These are phyloP conservation scores for Cenococcum geophilum DNA, from an alignment of 495 filamentous ascomycete species.

Conservation along the genomic window DNA sequence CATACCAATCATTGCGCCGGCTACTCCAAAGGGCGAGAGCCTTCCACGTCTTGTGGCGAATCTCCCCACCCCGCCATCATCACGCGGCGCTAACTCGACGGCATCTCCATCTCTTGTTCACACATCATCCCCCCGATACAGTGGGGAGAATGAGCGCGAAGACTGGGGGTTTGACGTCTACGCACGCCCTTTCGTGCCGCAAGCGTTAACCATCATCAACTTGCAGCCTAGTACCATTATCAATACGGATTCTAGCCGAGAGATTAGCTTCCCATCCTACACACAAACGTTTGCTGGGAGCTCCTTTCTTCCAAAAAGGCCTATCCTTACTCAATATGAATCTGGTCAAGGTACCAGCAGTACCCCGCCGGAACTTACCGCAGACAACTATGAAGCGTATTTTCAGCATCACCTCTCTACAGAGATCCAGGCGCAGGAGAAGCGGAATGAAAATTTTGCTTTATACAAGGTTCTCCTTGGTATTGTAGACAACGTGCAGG, in stretches of 20 bases:
- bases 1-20: not conserved
- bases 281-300: slow-evolving; percentile 24
- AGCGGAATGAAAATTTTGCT: slow-evolving; percentile 23
- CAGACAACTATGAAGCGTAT: slow-evolving; percentile 16
- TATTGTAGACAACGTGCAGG: not conserved
- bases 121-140: not conserved
- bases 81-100: not conserved
- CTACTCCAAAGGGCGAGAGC: not conserved
- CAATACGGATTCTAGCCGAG: slow-evolving; percentile 1
- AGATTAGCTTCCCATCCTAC: slow-evolving; percentile 19
- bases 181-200: slow-evolving; percentile 37
- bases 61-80: slow-evolving; percentile 2
- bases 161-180: slow-evolving; percentile 33
- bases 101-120: not conserved
- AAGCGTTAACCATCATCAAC: slow-evolving; percentile 33
- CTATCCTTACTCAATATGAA: slow-evolving; percentile 1
- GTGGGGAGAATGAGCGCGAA: not conserved
- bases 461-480: slow-evolving; percentile 23
- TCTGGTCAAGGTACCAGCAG: not conserved
- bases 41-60: not conserved
- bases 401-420: slow-evolving; percentile 26
- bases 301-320: slow-evolving; percentile 8
- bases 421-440: slow-evolving; percentile 9
- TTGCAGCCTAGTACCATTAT: slow-evolving; percentile 14
- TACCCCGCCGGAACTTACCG: not conserved